A percentile compares a stretch with the other conserved stretches of the same genome.
Conservation (phyloP, 1,284 basidiomycete species). For the Rhizopogon parksii region DNA sequence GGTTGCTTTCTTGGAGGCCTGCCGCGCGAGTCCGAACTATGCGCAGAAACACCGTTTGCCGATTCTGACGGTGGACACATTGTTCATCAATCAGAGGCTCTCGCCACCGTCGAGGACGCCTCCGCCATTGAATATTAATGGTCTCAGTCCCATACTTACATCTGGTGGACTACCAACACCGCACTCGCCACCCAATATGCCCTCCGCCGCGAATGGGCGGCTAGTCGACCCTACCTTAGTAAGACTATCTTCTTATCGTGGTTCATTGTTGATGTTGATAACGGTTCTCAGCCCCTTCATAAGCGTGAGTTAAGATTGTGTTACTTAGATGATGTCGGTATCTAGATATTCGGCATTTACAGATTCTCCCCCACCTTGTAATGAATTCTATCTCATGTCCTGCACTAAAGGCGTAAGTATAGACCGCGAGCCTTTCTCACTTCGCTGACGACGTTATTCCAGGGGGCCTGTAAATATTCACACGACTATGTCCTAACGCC, state of each 20-base stretch:
- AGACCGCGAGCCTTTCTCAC: background rate
- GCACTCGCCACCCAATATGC: constrained; percentile 37
- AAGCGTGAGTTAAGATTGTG: constrained; percentile 34
- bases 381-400: constrained; percentile 70
- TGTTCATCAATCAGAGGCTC: constrained; percentile 57
- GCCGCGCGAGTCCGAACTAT: constrained; percentile 38
- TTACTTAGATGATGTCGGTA: background rate
- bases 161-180: constrained; percentile 52
- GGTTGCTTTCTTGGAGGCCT: constrained; percentile 53
- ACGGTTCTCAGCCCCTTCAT: constrained; percentile 38
- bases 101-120: constrained; percentile 35
- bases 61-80: constrained; percentile 47
- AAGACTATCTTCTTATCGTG: constrained; percentile 18
- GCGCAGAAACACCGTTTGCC: constrained; percentile 47
- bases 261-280: constrained; percentile 12
- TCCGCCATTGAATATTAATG: constrained; percentile 37
- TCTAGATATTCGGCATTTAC: constrained; percentile 13
- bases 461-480: constrained; percentile 73
- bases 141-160: constrained; percentile 31
- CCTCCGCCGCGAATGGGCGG: constrained; percentile 31
- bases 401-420: constrained; percentile 67
- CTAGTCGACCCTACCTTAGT: constrained; percentile 51
- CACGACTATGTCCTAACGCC: constrained; percentile 66
- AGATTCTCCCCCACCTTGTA: constrained; percentile 64
- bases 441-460: constrained; percentile 12